Percentiles rank a stretch among this genome's conserved stretches.
Conservation (phyloP, 1,139 yeast genomes). For the Hansenula anomala region DNA sequence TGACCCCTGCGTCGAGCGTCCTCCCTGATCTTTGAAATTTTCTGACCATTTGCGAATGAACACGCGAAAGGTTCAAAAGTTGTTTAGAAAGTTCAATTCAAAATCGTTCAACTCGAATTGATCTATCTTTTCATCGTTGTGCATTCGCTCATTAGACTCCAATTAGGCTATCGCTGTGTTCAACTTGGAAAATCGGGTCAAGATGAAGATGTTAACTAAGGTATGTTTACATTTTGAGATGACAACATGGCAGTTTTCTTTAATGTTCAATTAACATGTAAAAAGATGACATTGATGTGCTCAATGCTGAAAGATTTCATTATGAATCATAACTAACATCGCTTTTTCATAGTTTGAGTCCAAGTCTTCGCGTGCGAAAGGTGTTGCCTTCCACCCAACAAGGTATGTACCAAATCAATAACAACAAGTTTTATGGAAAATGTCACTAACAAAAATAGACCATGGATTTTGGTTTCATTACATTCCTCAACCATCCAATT, state of each 20-base stretch:
- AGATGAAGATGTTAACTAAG: constrained; percentile 94
- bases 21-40: constrained; percentile 2
- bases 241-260: not conserved
- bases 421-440: not conserved
- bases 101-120: not conserved
- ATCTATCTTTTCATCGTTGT: not conserved
- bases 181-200: constrained; percentile 19
- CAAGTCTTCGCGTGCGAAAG: constrained; percentile 97
- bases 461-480: constrained; percentile 94
- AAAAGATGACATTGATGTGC: not conserved
- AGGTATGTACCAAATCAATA: constrained; percentile 30
- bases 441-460: constrained; percentile 41
- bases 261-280: not conserved
- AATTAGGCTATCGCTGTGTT: no score
- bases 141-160: not conserved
- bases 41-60: constrained; percentile 2
- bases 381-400: constrained; percentile 96
- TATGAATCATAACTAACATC: constrained; percentile 18
- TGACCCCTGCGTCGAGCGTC: no score
- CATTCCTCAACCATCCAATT: constrained; percentile 94
- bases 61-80: constrained; percentile 2
- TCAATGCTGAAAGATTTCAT: no score
- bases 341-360: constrained; percentile 68
- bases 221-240: constrained; percentile 29
- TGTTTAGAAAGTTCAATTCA: no score